Percentiles rank a stretch among this genome's conserved stretches.
Conservation (phyloP, 2,329 filamentous ascomycete genomes). For the Cladosporium sp. region DNA sequence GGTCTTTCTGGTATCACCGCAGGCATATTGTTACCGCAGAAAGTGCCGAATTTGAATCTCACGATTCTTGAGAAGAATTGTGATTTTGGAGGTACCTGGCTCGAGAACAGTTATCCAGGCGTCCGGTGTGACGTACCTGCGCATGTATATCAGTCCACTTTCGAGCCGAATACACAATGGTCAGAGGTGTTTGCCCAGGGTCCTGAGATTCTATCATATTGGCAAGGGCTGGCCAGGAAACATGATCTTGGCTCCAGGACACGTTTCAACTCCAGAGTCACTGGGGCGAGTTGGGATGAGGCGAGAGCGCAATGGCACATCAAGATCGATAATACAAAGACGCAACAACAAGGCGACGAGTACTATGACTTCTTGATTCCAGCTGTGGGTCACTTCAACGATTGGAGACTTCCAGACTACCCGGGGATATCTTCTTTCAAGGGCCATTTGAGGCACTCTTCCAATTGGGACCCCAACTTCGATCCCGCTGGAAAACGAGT, state of each 20-base stretch:
- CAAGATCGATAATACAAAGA: slow-evolving; percentile 43
- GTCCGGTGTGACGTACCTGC: slow-evolving; percentile 66
- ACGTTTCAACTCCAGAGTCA: slow-evolving; percentile 53
- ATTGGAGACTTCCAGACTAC: slow-evolving; percentile 61
- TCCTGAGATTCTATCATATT: slow-evolving; percentile 63
- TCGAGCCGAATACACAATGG: slow-evolving; percentile 66
- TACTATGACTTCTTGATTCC: slow-evolving; percentile 59
- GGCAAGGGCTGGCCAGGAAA: slow-evolving; percentile 59
- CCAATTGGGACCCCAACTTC: slow-evolving; percentile 32
- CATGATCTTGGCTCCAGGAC: slow-evolving; percentile 60
- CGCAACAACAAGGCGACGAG: slow-evolving; percentile 28
- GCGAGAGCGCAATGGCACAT: slow-evolving; percentile 54
- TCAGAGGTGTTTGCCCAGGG: slow-evolving; percentile 64
- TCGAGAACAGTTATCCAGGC: slow-evolving; percentile 55
- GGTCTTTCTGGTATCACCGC: slow-evolving; percentile 61
- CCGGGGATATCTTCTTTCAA: slow-evolving; percentile 35
- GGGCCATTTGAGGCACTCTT: slow-evolving; percentile 33
- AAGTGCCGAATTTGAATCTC: slow-evolving; percentile 63
- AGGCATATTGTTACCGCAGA: slow-evolving; percentile 62
- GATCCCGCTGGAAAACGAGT: slow-evolving; percentile 31
- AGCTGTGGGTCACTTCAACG: slow-evolving; percentile 63
- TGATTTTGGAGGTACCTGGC: slow-evolving; percentile 53
- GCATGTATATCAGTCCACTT: slow-evolving; percentile 66
- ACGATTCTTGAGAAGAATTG: slow-evolving; percentile 65
- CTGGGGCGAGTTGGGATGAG: slow-evolving; percentile 54